Evolutionary conservation across 2,329 filamentous ascomycete species (phyloP), one percentile per base, ranked within the genome.

Genomic region (Colletotrichum sp.): DNA sequence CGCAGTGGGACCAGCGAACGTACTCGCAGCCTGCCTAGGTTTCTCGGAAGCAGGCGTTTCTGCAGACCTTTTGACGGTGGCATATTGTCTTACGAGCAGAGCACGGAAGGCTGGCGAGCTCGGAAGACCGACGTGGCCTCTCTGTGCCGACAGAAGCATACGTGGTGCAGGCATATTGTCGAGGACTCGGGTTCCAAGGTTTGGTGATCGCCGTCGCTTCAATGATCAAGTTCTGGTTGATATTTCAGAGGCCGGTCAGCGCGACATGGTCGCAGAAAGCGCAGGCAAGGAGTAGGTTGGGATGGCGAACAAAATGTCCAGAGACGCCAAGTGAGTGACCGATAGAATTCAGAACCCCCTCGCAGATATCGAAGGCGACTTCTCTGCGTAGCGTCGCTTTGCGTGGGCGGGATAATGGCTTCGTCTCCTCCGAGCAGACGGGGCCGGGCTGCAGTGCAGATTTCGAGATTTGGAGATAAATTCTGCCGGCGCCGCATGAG

Each of bases 21-120:
- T 72, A 69, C 76, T 78, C 26, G 77, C 72, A 30, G 77, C 78
- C 52, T 75, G 78, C 65, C 76, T 73, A 9, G 78, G 69, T 49
- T 78, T 81, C 24, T 69, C 65, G n/a, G 72, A 32, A 28, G 63
- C 57, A 24, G 70, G 26, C 26, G 65, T 60, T 18, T 69, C 64
- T 59, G 52, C 44, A 34, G 74, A 69, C 34, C 69, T 69, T 64
- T 28, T 66, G 13, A 52, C 74, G n/a, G 74, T 75, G 13, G 74
- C 71, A 65, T 76, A 76, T 24, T 74, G 65, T 66, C 74, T 68
- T 21, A 65, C 36, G 26, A 52, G 30, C 13, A 75, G 30, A 32
- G 57, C 30, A 16, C 67, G 71, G 28, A 76, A 26, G 36, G 71
- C 57, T 18, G 65, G n/a, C 36, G 74, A 74, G 49, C 71, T 34